phyloP scores from a whole-genome alignment of 805 yeast genomes.

The Teunomyces gatunensis region DNA sequence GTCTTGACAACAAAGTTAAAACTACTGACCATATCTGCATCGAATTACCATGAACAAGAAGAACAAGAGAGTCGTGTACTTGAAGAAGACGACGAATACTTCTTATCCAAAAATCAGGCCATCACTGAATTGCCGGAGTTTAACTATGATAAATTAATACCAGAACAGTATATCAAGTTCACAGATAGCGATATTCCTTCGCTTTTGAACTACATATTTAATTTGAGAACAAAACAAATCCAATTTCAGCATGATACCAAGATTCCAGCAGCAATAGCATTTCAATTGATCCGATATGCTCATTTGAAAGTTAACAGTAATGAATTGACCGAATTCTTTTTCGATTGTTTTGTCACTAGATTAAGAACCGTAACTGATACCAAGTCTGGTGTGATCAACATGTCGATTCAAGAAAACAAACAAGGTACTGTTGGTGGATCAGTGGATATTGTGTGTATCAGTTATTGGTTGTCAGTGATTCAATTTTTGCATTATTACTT shows the following conservation, averaged over 20 bases:
- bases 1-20: constrained; percentile 33
- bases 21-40: constrained; percentile 29
- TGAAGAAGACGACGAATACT: constrained; percentile 24
- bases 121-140: constrained; percentile 39
- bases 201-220: constrained; percentile 47
- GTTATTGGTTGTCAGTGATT: constrained; percentile 86
- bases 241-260: constrained; percentile 45
- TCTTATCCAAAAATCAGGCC: constrained; percentile 25
- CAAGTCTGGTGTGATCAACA: constrained; percentile 55
- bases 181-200: constrained; percentile 55
- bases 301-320: constrained; percentile 54
- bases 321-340: constrained; percentile 55
- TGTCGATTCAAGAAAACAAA: constrained; percentile 25
- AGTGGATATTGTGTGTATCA: constrained; percentile 66
- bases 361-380: constrained; percentile 60
- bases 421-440: constrained; percentile 25
- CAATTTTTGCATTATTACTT: constrained; percentile 78
- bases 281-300: constrained; percentile 69
- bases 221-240: constrained; percentile 38
- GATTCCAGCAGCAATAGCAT: constrained; percentile 67
- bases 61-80: constrained; percentile 19
- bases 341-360: constrained; percentile 59
- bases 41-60: constrained; percentile 11
- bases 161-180: constrained; percentile 61
- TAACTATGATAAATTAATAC: constrained; percentile 53